Evolutionary conservation across 192 early-diverging fungal species (phyloP).

Genomic region (Podila epicladia): DNA sequence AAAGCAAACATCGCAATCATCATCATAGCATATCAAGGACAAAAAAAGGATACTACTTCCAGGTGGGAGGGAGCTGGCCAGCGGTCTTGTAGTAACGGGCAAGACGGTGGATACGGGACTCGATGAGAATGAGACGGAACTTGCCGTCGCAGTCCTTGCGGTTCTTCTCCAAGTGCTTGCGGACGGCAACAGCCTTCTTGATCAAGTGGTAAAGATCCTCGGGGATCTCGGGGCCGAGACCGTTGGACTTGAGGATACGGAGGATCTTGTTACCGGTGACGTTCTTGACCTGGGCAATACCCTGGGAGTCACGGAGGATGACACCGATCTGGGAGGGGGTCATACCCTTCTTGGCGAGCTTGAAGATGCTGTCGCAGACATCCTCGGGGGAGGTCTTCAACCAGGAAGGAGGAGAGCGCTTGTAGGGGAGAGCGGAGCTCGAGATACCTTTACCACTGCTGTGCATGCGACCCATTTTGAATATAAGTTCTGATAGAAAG

Average conservation of each 20-base stretch:
- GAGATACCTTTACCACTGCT: constrained; percentile 98
- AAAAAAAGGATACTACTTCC: constrained; percentile 86
- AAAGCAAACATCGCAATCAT: constrained; percentile 4
- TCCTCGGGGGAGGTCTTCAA: constrained; percentile 98
- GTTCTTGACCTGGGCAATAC: constrained; percentile 95
- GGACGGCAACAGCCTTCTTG: constrained; percentile 99
- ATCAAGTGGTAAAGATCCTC: constrained; percentile 99
- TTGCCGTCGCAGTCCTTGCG: constrained; percentile 99
- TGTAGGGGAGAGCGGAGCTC: constrained; percentile 92
- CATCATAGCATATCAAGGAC: neutral
- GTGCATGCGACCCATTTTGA: constrained; percentile 95
- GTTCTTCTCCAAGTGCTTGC: constrained; percentile 99
- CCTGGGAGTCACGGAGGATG: constrained; percentile 95
- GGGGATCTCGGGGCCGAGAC: constrained; percentile 94
- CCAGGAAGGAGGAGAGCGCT: constrained; percentile 97
- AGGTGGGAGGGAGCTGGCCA: constrained; percentile 96
- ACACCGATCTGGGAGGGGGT: constrained; percentile 99
- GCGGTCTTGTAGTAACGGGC: constrained; percentile 98
- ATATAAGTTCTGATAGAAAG: constrained; percentile 6
- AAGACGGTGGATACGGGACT: constrained; percentile 98
- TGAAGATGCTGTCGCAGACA: constrained; percentile 98
- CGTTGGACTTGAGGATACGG: constrained; percentile 98
- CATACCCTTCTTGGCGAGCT: constrained; percentile 99
- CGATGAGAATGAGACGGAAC: constrained; percentile 98
- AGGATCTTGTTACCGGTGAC: constrained; percentile 99